A percentile compares a stretch with the other conserved stretches of the same genome.
phyloP scores from a whole-genome alignment of 176 grass and related monocot genomes.

The Bolboschoenus planiculmis region DNA sequence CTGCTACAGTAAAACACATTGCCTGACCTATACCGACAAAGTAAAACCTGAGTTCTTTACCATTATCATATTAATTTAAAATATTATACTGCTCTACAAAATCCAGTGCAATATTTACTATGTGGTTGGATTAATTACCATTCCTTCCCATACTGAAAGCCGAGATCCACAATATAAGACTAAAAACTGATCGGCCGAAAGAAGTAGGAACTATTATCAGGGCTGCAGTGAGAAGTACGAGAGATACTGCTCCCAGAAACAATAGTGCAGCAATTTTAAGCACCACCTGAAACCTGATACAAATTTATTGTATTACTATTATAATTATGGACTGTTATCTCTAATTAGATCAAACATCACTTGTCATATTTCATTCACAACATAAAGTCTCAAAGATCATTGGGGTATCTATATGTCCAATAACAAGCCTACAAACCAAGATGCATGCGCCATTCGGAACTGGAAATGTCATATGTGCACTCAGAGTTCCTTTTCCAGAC shows the following conservation, averaged over 20 bases:
- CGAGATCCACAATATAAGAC: constrained; percentile 35
- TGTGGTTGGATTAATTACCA: constrained; percentile 31
- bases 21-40: constrained; percentile 10
- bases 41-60: constrained; percentile 31
- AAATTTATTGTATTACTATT: background rate
- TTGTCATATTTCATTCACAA: background rate
- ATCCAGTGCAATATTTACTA: constrained; percentile 7
- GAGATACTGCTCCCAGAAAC: constrained; percentile 32
- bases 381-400: background rate
- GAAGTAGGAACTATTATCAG: constrained; percentile 36
- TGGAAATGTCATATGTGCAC: background rate
- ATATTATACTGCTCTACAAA: constrained; percentile 9
- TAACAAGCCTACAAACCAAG: background rate
- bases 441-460: background rate
- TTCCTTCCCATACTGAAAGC: constrained; percentile 41
- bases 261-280: constrained; percentile 26
- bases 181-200: constrained; percentile 40
- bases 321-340: background rate
- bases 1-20: background rate
- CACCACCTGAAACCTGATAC: background rate
- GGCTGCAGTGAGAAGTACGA: constrained; percentile 37
- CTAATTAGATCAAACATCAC: background rate
- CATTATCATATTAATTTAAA: constrained; percentile 31
- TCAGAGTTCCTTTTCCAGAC: background rate
- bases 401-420: background rate